Evolutionary conservation across 805 yeast species (phyloP).

Genomic region (Wickerhamomyces strasburgensis): DNA sequence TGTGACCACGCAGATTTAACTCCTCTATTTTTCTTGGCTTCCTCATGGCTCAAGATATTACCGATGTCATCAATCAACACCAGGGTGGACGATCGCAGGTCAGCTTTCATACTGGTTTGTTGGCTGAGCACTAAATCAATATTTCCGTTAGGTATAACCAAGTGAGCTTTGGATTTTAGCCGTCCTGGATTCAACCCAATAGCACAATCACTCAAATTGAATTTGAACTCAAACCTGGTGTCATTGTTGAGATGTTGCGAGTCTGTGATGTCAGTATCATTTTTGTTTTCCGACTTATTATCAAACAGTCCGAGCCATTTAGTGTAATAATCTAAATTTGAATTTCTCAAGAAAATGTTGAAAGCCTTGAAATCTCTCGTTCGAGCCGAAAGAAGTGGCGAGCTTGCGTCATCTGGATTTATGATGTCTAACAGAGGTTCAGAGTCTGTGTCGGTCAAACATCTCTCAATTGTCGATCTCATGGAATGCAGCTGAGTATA

Average conservation of each 20-base stretch:
- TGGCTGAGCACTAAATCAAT: constrained; percentile 40
- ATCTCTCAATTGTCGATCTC: constrained; percentile 12
- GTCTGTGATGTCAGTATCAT: constrained; percentile 7
- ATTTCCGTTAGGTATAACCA: constrained; percentile 51
- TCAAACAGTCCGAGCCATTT: constrained; percentile 49
- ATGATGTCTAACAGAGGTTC: constrained; percentile 32
- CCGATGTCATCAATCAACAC: constrained; percentile 60
- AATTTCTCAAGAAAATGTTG: constrained; percentile 43
- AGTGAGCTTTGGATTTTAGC: constrained; percentile 45
- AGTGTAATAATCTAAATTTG: constrained; percentile 53
- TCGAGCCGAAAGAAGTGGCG: constrained; percentile 39
- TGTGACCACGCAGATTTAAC: constrained; percentile 35
- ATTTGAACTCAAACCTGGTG: constrained; percentile 11
- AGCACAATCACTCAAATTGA: constrained; percentile 43
- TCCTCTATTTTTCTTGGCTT: constrained; percentile 22
- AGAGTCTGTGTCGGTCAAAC: not conserved
- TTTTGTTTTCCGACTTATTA: constrained; percentile 6
- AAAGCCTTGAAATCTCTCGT: constrained; percentile 30
- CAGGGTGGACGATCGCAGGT: constrained; percentile 45
- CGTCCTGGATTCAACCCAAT: constrained; percentile 63
- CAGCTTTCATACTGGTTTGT: constrained; percentile 35
- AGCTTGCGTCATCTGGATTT: constrained; percentile 29
- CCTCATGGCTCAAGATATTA: constrained; percentile 30
- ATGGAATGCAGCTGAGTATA: constrained; percentile 18
- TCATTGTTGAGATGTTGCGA: constrained; percentile 6